Evolutionary conservation across 1,284 basidiomycete species (phyloP).

Genomic region (Apiotrichum domesticum): DNA sequence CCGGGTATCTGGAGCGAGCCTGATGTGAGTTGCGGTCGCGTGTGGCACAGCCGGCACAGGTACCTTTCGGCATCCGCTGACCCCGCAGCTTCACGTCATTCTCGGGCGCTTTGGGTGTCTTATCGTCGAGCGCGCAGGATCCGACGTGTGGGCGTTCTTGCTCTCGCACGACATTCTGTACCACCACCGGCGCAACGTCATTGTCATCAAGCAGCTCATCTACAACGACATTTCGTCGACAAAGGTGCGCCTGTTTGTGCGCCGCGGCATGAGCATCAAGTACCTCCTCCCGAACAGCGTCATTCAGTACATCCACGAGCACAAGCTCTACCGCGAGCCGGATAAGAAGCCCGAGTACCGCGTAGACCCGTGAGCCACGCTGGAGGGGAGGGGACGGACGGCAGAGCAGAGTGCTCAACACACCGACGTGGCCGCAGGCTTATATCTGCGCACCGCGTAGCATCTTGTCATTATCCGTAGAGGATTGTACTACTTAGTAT

Average conservation of each 20-base stretch:
- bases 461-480: background rate
- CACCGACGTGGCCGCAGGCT: no score
- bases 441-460: background rate
- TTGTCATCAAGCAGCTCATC: slow-evolving; percentile 90
- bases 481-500: background rate
- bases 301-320: slow-evolving; percentile 83
- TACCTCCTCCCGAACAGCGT: slow-evolving; percentile 88
- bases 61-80: background rate
- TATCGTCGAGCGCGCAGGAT: slow-evolving; percentile 91
- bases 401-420: background rate
- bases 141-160: slow-evolving; percentile 67
- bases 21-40: slow-evolving; percentile 60
- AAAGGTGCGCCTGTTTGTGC: slow-evolving; percentile 82
- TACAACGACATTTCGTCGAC: slow-evolving; percentile 98
- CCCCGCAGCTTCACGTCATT: slow-evolving; percentile 79
- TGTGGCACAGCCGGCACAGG: background rate
- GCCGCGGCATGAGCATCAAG: slow-evolving; percentile 85
- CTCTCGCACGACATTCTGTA: slow-evolving; percentile 54
- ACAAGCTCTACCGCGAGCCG: slow-evolving; percentile 38
- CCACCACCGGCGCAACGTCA: slow-evolving; percentile 67
- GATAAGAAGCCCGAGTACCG: slow-evolving; percentile 15
- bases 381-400: background rate
- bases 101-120: slow-evolving; percentile 88
- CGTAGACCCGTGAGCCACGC: background rate
- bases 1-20: slow-evolving; percentile 89